Conservation (phyloP, 2,329 filamentous ascomycete genomes). For the Gnomoniopsis sp. region DNA sequence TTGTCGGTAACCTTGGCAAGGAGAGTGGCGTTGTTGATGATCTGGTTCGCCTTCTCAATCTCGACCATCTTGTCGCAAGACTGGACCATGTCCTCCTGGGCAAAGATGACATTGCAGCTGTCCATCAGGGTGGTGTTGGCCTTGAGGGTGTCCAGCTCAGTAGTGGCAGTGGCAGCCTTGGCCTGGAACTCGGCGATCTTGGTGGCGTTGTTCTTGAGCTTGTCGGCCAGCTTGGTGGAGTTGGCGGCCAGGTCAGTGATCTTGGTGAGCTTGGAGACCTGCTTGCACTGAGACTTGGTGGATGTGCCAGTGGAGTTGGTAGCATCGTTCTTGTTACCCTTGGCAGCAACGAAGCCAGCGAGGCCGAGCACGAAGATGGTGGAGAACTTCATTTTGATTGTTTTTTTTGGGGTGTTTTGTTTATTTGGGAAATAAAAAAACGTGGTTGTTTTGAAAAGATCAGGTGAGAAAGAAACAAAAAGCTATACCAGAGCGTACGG, state of each 20-base stretch:
- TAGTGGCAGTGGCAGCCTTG: slow-evolving; percentile 29
- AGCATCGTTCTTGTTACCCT: slow-evolving; percentile 25
- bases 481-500: slow-evolving; percentile 18
- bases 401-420: not conserved
- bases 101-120: slow-evolving; percentile 30
- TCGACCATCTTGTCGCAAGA: slow-evolving; percentile 27
- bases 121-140: slow-evolving; percentile 34
- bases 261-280: slow-evolving; percentile 28
- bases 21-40: slow-evolving; percentile 25
- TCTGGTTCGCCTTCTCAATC: slow-evolving; percentile 24
- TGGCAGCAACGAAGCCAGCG: slow-evolving; percentile 24
- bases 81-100: slow-evolving; percentile 26
- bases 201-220: slow-evolving; percentile 33
- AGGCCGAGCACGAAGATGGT: slow-evolving; percentile 20
- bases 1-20: slow-evolving; percentile 23
- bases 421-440: not conserved
- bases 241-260: slow-evolving; percentile 32
- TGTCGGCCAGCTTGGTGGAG: slow-evolving; percentile 29
- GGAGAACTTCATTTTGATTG: slow-evolving; percentile 23
- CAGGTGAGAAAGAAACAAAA: slow-evolving; percentile 1
- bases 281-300: slow-evolving; percentile 30
- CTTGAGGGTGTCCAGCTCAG: slow-evolving; percentile 28
- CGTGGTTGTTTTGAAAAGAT: not conserved
- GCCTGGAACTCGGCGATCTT: slow-evolving; percentile 33
- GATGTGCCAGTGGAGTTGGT: no score